Conservation (phyloP, 805 yeast genomes). For the Nakazawaea wyomingensis region DNA sequence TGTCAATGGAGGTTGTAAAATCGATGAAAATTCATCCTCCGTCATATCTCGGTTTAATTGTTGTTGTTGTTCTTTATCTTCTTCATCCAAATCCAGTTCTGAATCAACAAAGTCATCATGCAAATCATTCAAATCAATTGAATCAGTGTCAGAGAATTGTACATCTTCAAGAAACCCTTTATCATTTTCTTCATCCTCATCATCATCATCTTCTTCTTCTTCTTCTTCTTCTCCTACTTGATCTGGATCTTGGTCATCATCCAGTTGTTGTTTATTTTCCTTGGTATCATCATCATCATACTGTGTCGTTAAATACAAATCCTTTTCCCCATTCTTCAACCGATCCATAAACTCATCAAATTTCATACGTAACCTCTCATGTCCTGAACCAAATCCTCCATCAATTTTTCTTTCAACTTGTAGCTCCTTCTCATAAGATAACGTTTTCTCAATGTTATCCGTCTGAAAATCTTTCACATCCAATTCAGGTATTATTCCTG, state of each 20-base stretch:
- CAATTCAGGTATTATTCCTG: constrained; percentile 31
- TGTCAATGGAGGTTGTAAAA: constrained; percentile 52
- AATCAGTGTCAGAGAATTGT: constrained; percentile 30
- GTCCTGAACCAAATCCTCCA: constrained; percentile 70
- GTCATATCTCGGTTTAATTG: no score
- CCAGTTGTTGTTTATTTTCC: constrained; percentile 22
- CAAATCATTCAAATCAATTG: constrained; percentile 37
- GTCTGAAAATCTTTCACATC: constrained; percentile 29
- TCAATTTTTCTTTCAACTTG: constrained; percentile 54
- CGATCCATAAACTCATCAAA: constrained; percentile 43
- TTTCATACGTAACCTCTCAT: constrained; percentile 43
- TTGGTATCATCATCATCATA: constrained; percentile 45
- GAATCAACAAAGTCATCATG: constrained; percentile 46
- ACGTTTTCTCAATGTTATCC: constrained; percentile 29
- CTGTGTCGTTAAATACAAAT: constrained; percentile 65
- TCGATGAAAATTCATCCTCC: constrained; percentile 14
- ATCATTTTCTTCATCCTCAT: constrained; percentile 17
- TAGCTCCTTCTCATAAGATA: constrained; percentile 26
- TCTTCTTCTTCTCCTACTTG: constrained; percentile 17
- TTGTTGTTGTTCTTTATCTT: constrained; percentile 18
- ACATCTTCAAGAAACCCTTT: constrained; percentile 5
- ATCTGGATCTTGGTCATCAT: constrained; percentile 25
- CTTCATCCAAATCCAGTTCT: constrained; percentile 23
- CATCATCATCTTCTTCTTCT: constrained; percentile 20
- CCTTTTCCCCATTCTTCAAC: constrained; percentile 36